Percentiles rank a stretch among this genome's conserved stretches.
phyloP scores from a whole-genome alignment of 2,329 filamentous ascomycete genomes.

The Lizonia empirigonia region DNA sequence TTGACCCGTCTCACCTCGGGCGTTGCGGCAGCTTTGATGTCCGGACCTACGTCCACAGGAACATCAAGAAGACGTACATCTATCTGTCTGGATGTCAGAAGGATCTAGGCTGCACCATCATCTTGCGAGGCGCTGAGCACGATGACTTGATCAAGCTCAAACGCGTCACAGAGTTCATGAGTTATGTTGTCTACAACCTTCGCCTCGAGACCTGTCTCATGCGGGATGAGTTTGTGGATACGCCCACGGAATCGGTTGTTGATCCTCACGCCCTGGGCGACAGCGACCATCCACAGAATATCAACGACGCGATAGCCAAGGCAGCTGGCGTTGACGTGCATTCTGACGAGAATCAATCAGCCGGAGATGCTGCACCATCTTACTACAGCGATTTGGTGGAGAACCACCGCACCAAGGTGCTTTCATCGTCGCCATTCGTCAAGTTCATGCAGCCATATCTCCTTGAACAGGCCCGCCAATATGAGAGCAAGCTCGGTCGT shows the following conservation, averaged over 20 bases:
- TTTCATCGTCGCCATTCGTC: slow-evolving; percentile 95
- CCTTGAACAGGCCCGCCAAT: slow-evolving; percentile 87
- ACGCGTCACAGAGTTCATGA: slow-evolving; percentile 96
- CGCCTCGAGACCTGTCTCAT: slow-evolving; percentile 94
- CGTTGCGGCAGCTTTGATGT: slow-evolving; percentile 88
- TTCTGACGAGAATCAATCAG: slow-evolving; percentile 55
- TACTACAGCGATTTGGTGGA: slow-evolving; percentile 96
- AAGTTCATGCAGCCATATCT: slow-evolving; percentile 94
- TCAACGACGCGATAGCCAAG: slow-evolving; percentile 3
- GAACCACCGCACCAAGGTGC: slow-evolving; percentile 88
- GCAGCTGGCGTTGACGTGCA: slow-evolving; percentile 21
- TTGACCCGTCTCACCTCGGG: slow-evolving; percentile 74
- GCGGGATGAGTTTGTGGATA: slow-evolving; percentile 87
- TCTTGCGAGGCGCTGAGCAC: slow-evolving; percentile 79
- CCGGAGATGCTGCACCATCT: slow-evolving; percentile 82
- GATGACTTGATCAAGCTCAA: slow-evolving; percentile 79
- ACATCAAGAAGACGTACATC: slow-evolving; percentile 90
- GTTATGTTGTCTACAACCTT: slow-evolving; percentile 97
- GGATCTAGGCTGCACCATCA: slow-evolving; percentile 92
- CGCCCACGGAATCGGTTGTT: slow-evolving; percentile 67
- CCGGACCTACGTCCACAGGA: slow-evolving; percentile 88
- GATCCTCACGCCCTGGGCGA: slow-evolving; percentile 32
- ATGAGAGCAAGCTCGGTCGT: slow-evolving; percentile 82
- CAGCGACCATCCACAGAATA: slow-evolving; percentile 3
- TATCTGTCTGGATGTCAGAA: slow-evolving; percentile 90